These are phyloP conservation scores for Trypanosoma scelopori DNA, from an alignment of 208 protist species.

Conservation along the genomic window DNA sequence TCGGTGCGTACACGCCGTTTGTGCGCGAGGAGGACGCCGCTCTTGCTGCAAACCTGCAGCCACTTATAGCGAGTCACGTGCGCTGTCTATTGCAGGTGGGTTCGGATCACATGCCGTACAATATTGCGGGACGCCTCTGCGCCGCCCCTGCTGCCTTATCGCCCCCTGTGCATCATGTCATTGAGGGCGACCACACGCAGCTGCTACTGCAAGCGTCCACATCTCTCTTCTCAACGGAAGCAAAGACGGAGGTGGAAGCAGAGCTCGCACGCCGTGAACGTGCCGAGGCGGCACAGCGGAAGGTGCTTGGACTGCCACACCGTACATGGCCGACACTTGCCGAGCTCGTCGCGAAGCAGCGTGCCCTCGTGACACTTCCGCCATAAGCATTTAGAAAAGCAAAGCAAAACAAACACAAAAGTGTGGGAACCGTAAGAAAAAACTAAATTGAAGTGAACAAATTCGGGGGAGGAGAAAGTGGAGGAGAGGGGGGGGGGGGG, in stretches of 20 bases:
- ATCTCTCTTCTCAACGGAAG: conserved; percentile 46
- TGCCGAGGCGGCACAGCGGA: conserved; percentile 57
- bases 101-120: conserved; percentile 19
- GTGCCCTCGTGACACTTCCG: conserved; percentile 66
- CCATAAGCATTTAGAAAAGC: conserved; percentile 26
- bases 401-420: not conserved
- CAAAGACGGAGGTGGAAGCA: conserved; percentile 43
- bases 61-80: conserved; percentile 47
- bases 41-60: conserved; percentile 64
- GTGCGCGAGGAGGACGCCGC: conserved; percentile 70
- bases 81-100: conserved; percentile 30
- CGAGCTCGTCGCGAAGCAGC: conserved; percentile 69
- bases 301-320: conserved; percentile 57
- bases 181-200: conserved; percentile 67
- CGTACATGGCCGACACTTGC: conserved; percentile 49
- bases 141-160: conserved; percentile 11
- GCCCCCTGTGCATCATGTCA: conserved; percentile 46
- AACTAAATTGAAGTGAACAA: not conserved
- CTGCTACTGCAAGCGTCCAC: conserved; percentile 35
- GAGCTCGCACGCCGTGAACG: conserved; percentile 39
- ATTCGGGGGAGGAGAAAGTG: too few species aligned
- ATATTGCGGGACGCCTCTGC: conserved; percentile 20
- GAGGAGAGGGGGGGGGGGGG: too few species aligned
- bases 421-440: conserved; percentile 4
- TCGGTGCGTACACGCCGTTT: conserved; percentile 75